phyloP scores from a whole-genome alignment of 768 basidiomycete genomes.

The Auricularia sp. region DNA sequence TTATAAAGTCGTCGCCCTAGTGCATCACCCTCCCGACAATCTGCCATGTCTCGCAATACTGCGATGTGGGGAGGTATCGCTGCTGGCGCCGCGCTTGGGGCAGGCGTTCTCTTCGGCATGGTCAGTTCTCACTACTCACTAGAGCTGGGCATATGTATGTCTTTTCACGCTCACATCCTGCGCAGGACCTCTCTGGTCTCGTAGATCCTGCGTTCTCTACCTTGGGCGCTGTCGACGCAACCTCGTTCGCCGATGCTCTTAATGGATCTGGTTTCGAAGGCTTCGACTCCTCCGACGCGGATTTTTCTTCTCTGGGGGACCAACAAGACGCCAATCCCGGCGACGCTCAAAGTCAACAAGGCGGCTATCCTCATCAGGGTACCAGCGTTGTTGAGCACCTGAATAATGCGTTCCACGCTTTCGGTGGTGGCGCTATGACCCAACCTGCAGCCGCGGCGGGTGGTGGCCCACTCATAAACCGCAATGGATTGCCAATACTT shows the following conservation, averaged over 20 bases:
- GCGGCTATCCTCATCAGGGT: too few species aligned
- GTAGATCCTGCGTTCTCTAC: not conserved
- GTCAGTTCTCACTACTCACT: not conserved
- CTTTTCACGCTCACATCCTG: not conserved
- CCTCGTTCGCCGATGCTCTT: not conserved
- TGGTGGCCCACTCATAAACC: not conserved
- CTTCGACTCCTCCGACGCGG: not conserved
- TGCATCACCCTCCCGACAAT: not conserved
- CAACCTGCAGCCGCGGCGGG: not conserved
- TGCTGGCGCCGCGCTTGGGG: not conserved
- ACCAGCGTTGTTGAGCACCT: not conserved
- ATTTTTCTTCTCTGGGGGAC: too few species aligned
- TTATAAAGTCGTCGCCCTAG: too few species aligned
- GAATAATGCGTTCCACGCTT: not conserved
- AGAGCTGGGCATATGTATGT: not conserved
- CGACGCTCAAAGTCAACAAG: too few species aligned
- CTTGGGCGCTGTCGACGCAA: not conserved
- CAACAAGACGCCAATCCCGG: too few species aligned
- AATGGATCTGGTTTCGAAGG: not conserved
- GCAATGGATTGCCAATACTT: not conserved
- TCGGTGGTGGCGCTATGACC: not conserved
- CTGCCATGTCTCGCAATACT: not conserved
- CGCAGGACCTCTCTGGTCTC: not conserved
- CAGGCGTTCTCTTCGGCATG: not conserved
- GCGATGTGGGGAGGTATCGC: not conserved